Base-by-base conservation (phyloP, 2,329 filamentous ascomycete genomes). In the Pyrenophora graminea region DNA sequence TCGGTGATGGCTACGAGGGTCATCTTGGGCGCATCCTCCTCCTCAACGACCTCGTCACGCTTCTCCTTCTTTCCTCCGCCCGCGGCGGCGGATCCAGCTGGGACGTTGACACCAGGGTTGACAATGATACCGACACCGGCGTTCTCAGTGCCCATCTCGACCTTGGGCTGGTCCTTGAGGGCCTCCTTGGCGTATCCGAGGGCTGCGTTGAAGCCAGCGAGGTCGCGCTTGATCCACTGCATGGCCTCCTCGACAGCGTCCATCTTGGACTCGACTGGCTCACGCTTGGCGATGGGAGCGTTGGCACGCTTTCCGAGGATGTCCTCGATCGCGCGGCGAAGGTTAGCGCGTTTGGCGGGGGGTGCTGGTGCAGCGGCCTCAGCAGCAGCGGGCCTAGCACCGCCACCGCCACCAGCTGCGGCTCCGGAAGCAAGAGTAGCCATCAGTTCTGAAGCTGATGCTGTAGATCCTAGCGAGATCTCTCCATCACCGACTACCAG, bases 401-500 rank as follows among this genome's bases (percentile, higher is more conserved):
- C 51, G 41, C 53, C 59, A n/a, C 51, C 54, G 38, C 48, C 63
- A 25, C 57, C 56, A 23, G 39, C 63, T 15, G 61, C 68, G 18
- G 71, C 75, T 18, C 77, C 76, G 13, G 76, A 75, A 32, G 76
- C 69, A 36, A 79, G 71, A 9, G 77, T 76, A 33, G 75, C 70
- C 70, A 80, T 77, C 56, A 79, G 57, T 48, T 72, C 67, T 31
- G 71, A 72, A 13, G 74, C 77, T 53, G 68, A 69, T 66, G 72
- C 70, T 42, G 70, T 74, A 3, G 70, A 74, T 52, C 74, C 76
- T 45, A 80, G 77, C 42, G 77, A 77, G 50, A 80, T 80, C 66
- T 78, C 78, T 70, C 78, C 78, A 73, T 80, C 78, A 78, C 78
- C 78, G 70, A 80, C 78, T 70, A 80, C 78, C 71, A 80, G 61